Evolutionary conservation across 2,329 filamentous ascomycete species (phyloP).

Genomic region (Kalmusia sp.): DNA sequence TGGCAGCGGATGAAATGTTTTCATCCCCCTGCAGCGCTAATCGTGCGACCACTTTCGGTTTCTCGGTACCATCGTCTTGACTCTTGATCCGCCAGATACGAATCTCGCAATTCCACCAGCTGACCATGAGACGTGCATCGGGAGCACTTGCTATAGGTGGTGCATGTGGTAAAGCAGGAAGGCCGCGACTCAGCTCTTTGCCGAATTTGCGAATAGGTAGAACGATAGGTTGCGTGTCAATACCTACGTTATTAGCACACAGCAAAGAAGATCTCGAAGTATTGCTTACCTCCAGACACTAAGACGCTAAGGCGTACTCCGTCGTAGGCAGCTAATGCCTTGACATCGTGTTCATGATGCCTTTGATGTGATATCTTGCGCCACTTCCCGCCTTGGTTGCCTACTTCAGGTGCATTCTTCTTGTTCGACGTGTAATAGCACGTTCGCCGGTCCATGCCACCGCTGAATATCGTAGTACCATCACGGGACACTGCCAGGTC

Average conservation of each 20-base stretch:
- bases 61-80: conserved; percentile 56
- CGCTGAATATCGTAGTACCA: conserved; percentile 83
- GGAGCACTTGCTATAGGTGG: conserved; percentile 76
- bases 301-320: conserved; percentile 82
- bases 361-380: conserved; percentile 83
- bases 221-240: conserved; percentile 83
- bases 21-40: conserved; percentile 68
- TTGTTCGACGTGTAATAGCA: conserved; percentile 73
- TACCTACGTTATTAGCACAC: conserved; percentile 63
- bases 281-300: conserved; percentile 80
- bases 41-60: conserved; percentile 49
- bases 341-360: conserved; percentile 94
- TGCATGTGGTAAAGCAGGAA: conserved; percentile 84
- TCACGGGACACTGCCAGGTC: conserved; percentile 84
- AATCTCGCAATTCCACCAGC: conserved; percentile 91
- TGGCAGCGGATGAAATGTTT: conserved; percentile 77
- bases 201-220: conserved; percentile 79
- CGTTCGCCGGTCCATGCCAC: conserved; percentile 89
- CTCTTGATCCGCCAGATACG: conserved; percentile 75
- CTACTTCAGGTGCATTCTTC: conserved; percentile 25
- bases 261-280: not conserved
- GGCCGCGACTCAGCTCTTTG: conserved; percentile 79
- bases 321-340: conserved; percentile 91
- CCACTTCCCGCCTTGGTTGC: conserved; percentile 66
- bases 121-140: conserved; percentile 76